Percentiles rank a stretch among this genome's conserved stretches.
Evolutionary conservation across 2,329 filamentous ascomycete genomes (phyloP).

Genomic region (Venturia asperata): DNA sequence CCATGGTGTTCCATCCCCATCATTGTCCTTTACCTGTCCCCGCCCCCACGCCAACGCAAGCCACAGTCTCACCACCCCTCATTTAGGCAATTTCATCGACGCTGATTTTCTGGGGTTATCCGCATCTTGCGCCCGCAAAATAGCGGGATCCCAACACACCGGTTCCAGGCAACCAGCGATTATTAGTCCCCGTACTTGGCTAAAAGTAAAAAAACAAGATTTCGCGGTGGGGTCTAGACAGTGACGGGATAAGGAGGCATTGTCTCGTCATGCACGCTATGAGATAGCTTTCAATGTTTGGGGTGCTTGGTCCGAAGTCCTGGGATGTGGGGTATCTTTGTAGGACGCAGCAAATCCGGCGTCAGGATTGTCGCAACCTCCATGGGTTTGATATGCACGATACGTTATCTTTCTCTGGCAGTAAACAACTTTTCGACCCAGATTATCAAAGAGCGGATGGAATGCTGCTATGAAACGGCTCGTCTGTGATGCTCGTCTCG

Average conservation of each 20-base stretch:
- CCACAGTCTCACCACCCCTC: neutral
- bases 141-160: neutral
- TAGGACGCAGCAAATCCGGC: neutral
- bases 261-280: neutral
- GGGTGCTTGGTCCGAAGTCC: neutral
- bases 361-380: neutral
- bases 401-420: neutral
- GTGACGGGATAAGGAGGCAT: neutral
- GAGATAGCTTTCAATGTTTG: neutral
- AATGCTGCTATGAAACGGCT: neutral
- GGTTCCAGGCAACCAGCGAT: neutral
- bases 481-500: neutral
- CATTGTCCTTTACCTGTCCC: neutral
- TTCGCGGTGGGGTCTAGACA: neutral
- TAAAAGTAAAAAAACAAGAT: neutral
- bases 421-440: neutral
- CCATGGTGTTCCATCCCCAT: neutral
- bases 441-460: neutral
- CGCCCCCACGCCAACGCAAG: conserved; percentile 6
- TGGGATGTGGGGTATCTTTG: neutral
- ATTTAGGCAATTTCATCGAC: neutral
- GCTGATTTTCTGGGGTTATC: conserved; percentile 7
- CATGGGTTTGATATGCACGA: neutral
- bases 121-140: conserved; percentile 10
- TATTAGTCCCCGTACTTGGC: neutral